These are phyloP conservation scores for Darksidea phi DNA, from an alignment of 495 filamentous ascomycete species.

Conservation along the genomic window DNA sequence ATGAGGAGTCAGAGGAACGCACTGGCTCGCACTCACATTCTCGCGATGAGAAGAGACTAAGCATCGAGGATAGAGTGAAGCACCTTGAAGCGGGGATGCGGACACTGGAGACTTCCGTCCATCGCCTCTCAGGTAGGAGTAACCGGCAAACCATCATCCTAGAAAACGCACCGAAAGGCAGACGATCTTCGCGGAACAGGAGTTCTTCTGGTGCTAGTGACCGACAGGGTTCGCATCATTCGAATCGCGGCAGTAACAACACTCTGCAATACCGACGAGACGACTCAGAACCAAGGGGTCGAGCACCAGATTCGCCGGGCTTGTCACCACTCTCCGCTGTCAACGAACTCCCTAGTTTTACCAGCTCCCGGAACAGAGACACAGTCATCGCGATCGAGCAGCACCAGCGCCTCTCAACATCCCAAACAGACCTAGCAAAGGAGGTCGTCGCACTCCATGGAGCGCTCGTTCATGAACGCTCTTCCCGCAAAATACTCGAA, in stretches of 20 bases:
- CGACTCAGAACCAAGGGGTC: neutral
- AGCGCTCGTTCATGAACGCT: constrained; percentile 26
- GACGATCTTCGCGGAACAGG: constrained; percentile 24
- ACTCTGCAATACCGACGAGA: constrained; percentile 10
- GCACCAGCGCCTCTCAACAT: neutral
- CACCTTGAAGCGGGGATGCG: constrained; percentile 27
- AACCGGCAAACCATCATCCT: constrained; percentile 38
- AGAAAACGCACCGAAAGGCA: constrained; percentile 35
- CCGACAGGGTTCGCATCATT: constrained; percentile 21
- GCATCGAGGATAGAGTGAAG: constrained; percentile 32
- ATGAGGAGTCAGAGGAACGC: constrained; percentile 5
- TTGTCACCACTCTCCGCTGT: constrained; percentile 25
- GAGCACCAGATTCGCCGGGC: constrained; percentile 12
- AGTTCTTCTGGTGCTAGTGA: constrained; percentile 26
- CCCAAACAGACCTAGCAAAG: constrained; percentile 10
- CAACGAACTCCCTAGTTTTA: constrained; percentile 2
- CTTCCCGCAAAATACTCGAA: constrained; percentile 31
- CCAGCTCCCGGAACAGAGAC: neutral
- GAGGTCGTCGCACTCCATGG: constrained; percentile 16
- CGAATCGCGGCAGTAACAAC: constrained; percentile 21
- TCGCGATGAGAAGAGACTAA: constrained; percentile 4
- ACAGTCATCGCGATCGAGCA: neutral
- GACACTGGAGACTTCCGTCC: constrained; percentile 22
- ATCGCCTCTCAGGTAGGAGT: constrained; percentile 29
- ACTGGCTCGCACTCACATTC: neutral